Percentiles rank a stretch among this genome's conserved stretches.
Conservation (phyloP, 345 rosid genomes). For the Salix arbutifolia region DNA sequence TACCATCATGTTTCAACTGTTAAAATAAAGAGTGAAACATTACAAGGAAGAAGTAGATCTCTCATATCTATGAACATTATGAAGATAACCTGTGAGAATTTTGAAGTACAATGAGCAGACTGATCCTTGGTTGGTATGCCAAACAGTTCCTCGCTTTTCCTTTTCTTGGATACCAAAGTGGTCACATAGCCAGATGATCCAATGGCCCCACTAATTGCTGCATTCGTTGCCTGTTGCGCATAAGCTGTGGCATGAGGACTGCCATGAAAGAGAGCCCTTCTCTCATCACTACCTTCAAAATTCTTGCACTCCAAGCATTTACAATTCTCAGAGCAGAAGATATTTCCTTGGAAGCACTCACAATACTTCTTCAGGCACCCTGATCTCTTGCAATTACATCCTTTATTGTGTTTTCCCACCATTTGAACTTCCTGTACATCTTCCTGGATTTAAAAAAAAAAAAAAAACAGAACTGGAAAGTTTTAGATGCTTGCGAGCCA, state of each 20-base stretch:
- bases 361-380: slow-evolving; percentile 93
- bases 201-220: slow-evolving; percentile 55
- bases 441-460: slow-evolving; percentile 34
- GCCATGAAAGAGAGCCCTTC: slow-evolving; percentile 45
- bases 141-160: slow-evolving; percentile 44
- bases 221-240: slow-evolving; percentile 66
- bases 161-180: slow-evolving; percentile 44
- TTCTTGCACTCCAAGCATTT: slow-evolving; percentile 81
- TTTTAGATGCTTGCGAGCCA: not conserved
- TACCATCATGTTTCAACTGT: no score
- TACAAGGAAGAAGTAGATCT: not conserved
- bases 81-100: slow-evolving; percentile 33
- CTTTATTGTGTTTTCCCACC: slow-evolving; percentile 76
- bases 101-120: slow-evolving; percentile 18
- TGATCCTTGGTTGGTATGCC: slow-evolving; percentile 28
- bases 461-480: not conserved
- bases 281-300: slow-evolving; percentile 68
- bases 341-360: slow-evolving; percentile 80
- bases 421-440: slow-evolving; percentile 40
- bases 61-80: slow-evolving; percentile 2
- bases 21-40: not conserved
- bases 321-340: slow-evolving; percentile 83
- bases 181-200: slow-evolving; percentile 58
- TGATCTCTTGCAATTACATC: slow-evolving; percentile 85
- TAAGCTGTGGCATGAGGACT: slow-evolving; percentile 38